Evolutionary conservation across 108 stramenopile genomes (phyloP), one percentile per base, ranked within the genome.

Genomic region (Pseudonitzschia delicatissima): DNA sequence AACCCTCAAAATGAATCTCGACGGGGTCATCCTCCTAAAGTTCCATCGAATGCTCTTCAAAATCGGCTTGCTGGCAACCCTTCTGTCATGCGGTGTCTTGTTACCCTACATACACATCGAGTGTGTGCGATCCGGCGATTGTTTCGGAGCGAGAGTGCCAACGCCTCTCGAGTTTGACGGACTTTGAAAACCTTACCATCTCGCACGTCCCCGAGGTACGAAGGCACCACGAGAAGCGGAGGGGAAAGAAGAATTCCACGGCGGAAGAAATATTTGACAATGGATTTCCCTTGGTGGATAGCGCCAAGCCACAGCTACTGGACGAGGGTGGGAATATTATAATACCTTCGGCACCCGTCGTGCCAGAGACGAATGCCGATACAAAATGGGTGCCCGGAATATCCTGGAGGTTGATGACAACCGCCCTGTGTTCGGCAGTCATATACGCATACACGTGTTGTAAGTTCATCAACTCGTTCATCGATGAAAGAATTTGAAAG

Each of bases 101-200:
- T 70, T 94, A n/a, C 93, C 93, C n/a, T 27, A 23, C 87, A 32
- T 88, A 90, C 64, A 37, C 78, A 1, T 78, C 84, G 5, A 86
- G 82, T 0, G 61, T 65, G 5, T 80, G 80, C 45, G 50, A 60
- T 48, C 47, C 57, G 7, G 13, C 35, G 4, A 18, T 57, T 23
- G 57, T 53, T 7, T 55, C 45, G 7, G 47, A 27, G 9, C 52
- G 36, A 6, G 55, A 39, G 17, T 73, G 72, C 45, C 18, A 26
- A 1, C 40, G 57, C 3, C 34, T 73, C 8, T 32, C 58, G 29
- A 72, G 77, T 27, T 53, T 88, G 29, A 87, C 85, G 34, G 78
- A 91, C 66, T 91, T 87, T 48, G 87, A 87, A 26, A 48, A 68
- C 35, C 84, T 87, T 7, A 93, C 92, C 15, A 77, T 90, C 32